Evolutionary conservation across 805 yeast genomes (phyloP), one percentile per base, ranked within the genome.

Genomic region (Yarrowia yakushimensis): DNA sequence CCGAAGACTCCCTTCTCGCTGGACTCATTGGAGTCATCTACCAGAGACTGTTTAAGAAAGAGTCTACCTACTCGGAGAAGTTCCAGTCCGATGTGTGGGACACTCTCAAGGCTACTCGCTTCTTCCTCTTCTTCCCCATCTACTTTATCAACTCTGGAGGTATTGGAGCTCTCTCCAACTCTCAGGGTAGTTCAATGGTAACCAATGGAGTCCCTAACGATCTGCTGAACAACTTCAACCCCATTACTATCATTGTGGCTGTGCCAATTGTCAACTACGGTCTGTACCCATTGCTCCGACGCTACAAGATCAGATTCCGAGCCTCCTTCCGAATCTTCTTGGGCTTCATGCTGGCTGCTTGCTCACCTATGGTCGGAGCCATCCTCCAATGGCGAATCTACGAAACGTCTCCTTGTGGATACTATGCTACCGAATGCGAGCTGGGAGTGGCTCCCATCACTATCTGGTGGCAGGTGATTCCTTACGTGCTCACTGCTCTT

Each of bases 41-140:
- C 20, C 45, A 41, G 7, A 23, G 18, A 25, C 17, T 41, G 20
- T 41, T 41, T 30, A 8, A 10, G 15, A 23, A 25, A 7, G 30
- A 41, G 20, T 41, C 45, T 18, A 41, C 45, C 2, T 41, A 41
- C 45, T 41, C 45, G 8, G 45, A 41, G 12, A 41, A 41, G 45
- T 41, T 41, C 18, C 28, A 41, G 30, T 7, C 17, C 11, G 45
- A 41, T 18, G 45, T 41, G 6, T 41, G 45, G 45, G 12, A 28
- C 13, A 41, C 45, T 15, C 45, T 41, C 45, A 41, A 41, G 13
- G 45, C 45, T 17, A 23, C 30, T 20, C 17, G 30, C 3, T 41
- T 41, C 45, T 41, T 41, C 30, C 45, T 41, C 20, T 41, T 41
- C 45, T 41, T 41, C 20, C 45, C 45, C 28, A 41, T 41, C 45